phyloP scores from a whole-genome alignment of 2,329 filamentous ascomycete species.

The Fusarium austroafricanum region DNA sequence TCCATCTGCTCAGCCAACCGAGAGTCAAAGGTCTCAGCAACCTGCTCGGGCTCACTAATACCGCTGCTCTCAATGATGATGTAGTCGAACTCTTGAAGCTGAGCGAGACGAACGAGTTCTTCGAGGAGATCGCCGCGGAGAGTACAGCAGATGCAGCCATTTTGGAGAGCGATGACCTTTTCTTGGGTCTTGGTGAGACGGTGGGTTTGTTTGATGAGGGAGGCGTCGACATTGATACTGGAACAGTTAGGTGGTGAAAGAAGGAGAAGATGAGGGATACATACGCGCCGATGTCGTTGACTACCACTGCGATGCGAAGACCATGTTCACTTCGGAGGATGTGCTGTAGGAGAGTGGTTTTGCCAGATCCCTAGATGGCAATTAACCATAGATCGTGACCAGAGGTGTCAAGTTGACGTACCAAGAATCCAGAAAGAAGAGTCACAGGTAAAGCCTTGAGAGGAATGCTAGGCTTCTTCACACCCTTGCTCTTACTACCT shows the following conservation, averaged over 20 bases:
- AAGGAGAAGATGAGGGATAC: slow-evolving; percentile 17
- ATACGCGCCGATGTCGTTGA: slow-evolving; percentile 76
- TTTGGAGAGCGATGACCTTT: slow-evolving; percentile 75
- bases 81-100: slow-evolving; percentile 74
- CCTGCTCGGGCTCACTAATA: slow-evolving; percentile 79
- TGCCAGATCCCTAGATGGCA: slow-evolving; percentile 69
- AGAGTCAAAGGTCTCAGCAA: slow-evolving; percentile 77
- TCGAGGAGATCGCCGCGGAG: slow-evolving; percentile 77
- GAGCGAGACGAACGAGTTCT: slow-evolving; percentile 72
- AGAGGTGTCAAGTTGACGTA: background rate
- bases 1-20: slow-evolving; percentile 63
- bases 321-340: slow-evolving; percentile 76
- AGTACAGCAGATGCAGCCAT: slow-evolving; percentile 82
- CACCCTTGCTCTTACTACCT: slow-evolving; percentile 20
- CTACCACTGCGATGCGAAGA: slow-evolving; percentile 75
- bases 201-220: slow-evolving; percentile 67
- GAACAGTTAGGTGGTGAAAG: background rate
- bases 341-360: slow-evolving; percentile 76
- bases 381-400: background rate
- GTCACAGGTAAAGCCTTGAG: slow-evolving; percentile 50
- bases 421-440: slow-evolving; percentile 52
- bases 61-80: slow-evolving; percentile 78
- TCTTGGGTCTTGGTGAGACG: slow-evolving; percentile 69
- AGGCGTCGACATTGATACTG: slow-evolving; percentile 73
- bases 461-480: slow-evolving; percentile 27